Evolutionary conservation across 2,329 filamentous ascomycete species (phyloP), one percentile per base, ranked within the genome.

Genomic region (Aspergillus fumigatiaffinis): DNA sequence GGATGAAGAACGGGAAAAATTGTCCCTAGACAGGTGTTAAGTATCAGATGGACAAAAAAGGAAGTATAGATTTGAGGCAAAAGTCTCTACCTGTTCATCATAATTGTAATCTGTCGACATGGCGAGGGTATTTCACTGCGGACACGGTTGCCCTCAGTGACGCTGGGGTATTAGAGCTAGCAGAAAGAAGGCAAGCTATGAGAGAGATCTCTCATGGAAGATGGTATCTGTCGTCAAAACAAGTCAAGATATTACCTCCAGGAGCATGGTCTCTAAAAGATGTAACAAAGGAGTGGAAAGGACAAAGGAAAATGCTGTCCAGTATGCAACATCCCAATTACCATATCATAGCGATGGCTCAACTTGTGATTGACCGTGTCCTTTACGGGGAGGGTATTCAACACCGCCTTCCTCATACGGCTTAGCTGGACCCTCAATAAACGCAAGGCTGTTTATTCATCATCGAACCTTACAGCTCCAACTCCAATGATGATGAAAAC

Each of bases 1-100:
- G 87, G 78, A 97, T 88, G 82, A 99, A 99, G 84, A 96, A 96
- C 66, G 95, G 94, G 82, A 97, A 99, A 82, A 97, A 97, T 84
- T 97, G 91, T 68, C 92, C 92, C 85, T 94, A 59, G 14, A 23
- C 51, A 54, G 41, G 4, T 48, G 20, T 52, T 57, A 20, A 58
- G 41, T 54, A 53, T 60, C 25, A 56, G 48, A 46, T 25, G 9
- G 17, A 17, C 17, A 42, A 10, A 17, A 20, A 10, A 6, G 10
- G 17, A 3, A 47, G 35, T 6, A 25, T 42, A 7, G 49, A 51
- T 17, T 38, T 26, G 7, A 25, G 52, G 38, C 50, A 47, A 20
- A 17, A 9, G 32, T 21, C 42, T 26, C 76, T 63, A 89, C 88
- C 85, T 94, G 87, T 73, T 96, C 90, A 84, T 99, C 94, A 80